Evolutionary conservation across 2,329 filamentous ascomycete species (phyloP), one percentile per base, ranked within the genome.

Genomic region (Arthrobotrys iridis): DNA sequence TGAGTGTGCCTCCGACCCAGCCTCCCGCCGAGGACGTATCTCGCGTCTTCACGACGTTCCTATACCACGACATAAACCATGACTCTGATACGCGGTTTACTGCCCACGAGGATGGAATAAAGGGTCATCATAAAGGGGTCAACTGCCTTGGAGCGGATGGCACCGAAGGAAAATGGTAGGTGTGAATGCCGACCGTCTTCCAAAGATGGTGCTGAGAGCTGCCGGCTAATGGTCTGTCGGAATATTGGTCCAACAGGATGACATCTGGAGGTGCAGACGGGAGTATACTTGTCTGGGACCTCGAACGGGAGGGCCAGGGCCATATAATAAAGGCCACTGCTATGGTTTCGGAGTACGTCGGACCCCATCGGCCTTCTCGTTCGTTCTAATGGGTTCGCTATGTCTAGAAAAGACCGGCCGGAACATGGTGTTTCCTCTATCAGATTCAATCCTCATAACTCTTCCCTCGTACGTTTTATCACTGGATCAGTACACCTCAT

Each of bases 221-320:
- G 43, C 22, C n/a, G 22, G 24, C 52, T 55, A 30, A 62, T 45
- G 13, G n/a, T n/a, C n/a, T 28, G 18, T 58, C 10, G 18, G 60
- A 13, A 20, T 22, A 6, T 41, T 4, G 20, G n/a, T 11, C 20
- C 11, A 6, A 37, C 13, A 75, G 71, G 71, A 50, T 68, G 37
- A 58, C 57, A n/a, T 63, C 71, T n/a, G 71, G 71, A 26, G 71
- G 71, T 30, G 71, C 71, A 10, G 71, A 75, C 59, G 71, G 71
- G 5, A 68, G 71, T 28, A 26, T 75, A 2, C 30, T 75, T 1
- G 40, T 68, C 37, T 75, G 71, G 71, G 71, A 75, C 57, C 71
- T 75, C 8, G 71, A 75, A 13, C 55, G 24, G 4, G 57, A 64
- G 26, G 43, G 46, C 13, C 52, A 37, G 6, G 46, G 22, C 7